phyloP scores from a whole-genome alignment of 768 basidiomycete species.

The Hebeloma cylindrosporum region DNA sequence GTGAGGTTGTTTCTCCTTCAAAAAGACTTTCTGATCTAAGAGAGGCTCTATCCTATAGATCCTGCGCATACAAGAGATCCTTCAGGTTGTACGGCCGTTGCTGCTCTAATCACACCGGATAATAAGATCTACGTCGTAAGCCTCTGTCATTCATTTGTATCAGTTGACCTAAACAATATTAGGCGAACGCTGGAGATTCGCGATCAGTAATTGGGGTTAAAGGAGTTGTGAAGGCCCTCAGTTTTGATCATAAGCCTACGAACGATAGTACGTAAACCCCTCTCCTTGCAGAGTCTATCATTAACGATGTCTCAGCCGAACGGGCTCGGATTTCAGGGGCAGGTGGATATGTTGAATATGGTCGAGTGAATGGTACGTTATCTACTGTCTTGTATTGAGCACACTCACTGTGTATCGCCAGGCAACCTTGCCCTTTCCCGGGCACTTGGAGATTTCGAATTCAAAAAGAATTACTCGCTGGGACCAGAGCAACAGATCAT shows the following conservation, averaged over 20 bases:
- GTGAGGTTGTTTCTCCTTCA: slow-evolving; percentile 42
- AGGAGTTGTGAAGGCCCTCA: slow-evolving; percentile 85
- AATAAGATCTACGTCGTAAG: slow-evolving; percentile 78
- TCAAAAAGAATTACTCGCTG: slow-evolving; percentile 89
- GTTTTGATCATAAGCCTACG: slow-evolving; percentile 94
- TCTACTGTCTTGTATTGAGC: background rate
- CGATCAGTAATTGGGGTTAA: slow-evolving; percentile 83
- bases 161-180: slow-evolving; percentile 11
- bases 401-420: slow-evolving; percentile 30
- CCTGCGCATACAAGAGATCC: slow-evolving; percentile 87
- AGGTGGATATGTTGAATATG: slow-evolving; percentile 95
- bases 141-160: slow-evolving; percentile 10
- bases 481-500: slow-evolving; percentile 91
- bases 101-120: slow-evolving; percentile 79
- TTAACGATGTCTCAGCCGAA: slow-evolving; percentile 54
- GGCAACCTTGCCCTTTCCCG: slow-evolving; percentile 95
- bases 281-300: slow-evolving; percentile 4
- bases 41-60: slow-evolving; percentile 45
- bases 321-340: slow-evolving; percentile 83
- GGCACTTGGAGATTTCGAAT: slow-evolving; percentile 97
- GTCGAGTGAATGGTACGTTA: slow-evolving; percentile 87
- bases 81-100: slow-evolving; percentile 95
- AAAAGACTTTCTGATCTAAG: slow-evolving; percentile 13
- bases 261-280: slow-evolving; percentile 61
- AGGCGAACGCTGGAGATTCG: slow-evolving; percentile 99